Conservation (phyloP, 2,329 filamentous ascomycete species). For the Fusarium sp. region DNA sequence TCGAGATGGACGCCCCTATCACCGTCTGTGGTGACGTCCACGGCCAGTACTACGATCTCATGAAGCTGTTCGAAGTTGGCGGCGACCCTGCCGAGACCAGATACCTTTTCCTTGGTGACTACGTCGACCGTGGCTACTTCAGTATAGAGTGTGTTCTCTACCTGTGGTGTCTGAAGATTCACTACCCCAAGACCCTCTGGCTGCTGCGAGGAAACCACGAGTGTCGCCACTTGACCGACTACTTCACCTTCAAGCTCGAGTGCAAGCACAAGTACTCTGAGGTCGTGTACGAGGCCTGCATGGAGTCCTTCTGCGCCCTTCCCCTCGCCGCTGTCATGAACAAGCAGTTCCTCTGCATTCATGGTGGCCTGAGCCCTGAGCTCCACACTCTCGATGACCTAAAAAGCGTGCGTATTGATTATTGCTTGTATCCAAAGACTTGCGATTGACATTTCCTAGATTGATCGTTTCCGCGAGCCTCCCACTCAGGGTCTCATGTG, state of each 20-base stretch:
- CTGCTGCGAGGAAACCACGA: slow-evolving; percentile 97
- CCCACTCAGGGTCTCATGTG: slow-evolving; percentile 99
- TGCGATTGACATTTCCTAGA: slow-evolving; percentile 62
- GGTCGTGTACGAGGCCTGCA: slow-evolving; percentile 94
- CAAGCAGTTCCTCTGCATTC: slow-evolving; percentile 99
- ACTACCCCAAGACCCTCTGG: slow-evolving; percentile 98
- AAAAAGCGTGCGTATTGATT: slow-evolving; percentile 74
- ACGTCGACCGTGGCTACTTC: slow-evolving; percentile 98
- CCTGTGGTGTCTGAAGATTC: slow-evolving; percentile 98
- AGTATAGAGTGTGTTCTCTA: slow-evolving; percentile 99
- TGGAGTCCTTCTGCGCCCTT: slow-evolving; percentile 96
- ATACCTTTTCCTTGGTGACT: slow-evolving; percentile 97
- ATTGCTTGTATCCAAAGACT: neutral
- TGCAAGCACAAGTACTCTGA: slow-evolving; percentile 99
- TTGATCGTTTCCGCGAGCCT: slow-evolving; percentile 97
- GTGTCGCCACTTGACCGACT: slow-evolving; percentile 98
- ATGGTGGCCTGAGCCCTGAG: slow-evolving; percentile 95
- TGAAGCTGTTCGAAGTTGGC: slow-evolving; percentile 99
- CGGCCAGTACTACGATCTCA: slow-evolving; percentile 98
- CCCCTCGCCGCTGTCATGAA: slow-evolving; percentile 98
- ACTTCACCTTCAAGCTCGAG: slow-evolving; percentile 99
- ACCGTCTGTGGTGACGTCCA: slow-evolving; percentile 99
- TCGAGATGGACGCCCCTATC: slow-evolving; percentile 99
- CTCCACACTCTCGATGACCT: slow-evolving; percentile 95
- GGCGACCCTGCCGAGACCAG: slow-evolving; percentile 96